Evolutionary conservation across 176 grass and related monocot species (phyloP).

Genomic region (Melocanna baccifera): DNA sequence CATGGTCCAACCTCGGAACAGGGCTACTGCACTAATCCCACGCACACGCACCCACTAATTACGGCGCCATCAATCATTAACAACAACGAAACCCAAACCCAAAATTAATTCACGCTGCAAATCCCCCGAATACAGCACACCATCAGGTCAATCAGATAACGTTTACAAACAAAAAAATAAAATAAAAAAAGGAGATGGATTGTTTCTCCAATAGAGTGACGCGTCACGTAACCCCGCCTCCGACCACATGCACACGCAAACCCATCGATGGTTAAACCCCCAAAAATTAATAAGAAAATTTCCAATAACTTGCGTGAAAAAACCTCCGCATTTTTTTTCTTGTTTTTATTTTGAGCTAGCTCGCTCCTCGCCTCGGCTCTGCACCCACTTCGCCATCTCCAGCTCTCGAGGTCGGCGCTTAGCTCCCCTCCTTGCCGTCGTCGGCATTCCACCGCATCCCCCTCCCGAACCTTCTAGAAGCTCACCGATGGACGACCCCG

Average conservation of each 20-base stretch:
- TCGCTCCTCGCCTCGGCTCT: slow-evolving; percentile 11
- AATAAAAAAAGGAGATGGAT: neutral
- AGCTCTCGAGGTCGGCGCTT: slow-evolving; percentile 8
- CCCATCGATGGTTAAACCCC: neutral
- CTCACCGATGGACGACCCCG: slow-evolving; percentile 29
- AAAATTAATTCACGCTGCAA: neutral
- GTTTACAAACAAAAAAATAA: neutral
- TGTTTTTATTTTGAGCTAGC: slow-evolving; percentile 17
- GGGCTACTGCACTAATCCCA: no score
- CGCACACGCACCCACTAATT: slow-evolving; percentile 17
- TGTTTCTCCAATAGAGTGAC: neutral
- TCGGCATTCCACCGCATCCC: slow-evolving; percentile 39
- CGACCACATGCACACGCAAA: slow-evolving; percentile 52
- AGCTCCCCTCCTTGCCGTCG: neutral
- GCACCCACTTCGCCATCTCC: neutral
- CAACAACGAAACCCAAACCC: neutral
- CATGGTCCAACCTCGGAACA: no score
- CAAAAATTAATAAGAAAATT: neutral
- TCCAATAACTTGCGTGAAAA: neutral
- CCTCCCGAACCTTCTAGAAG: neutral
- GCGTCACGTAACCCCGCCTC: slow-evolving; percentile 41
- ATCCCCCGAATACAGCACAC: neutral
- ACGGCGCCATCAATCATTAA: slow-evolving; percentile 43
- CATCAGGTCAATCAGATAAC: neutral
- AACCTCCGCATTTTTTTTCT: neutral